These are phyloP conservation scores for Cryptosporidium viatorum DNA, from an alignment of 169 alveolate species.

Conservation along the genomic window DNA sequence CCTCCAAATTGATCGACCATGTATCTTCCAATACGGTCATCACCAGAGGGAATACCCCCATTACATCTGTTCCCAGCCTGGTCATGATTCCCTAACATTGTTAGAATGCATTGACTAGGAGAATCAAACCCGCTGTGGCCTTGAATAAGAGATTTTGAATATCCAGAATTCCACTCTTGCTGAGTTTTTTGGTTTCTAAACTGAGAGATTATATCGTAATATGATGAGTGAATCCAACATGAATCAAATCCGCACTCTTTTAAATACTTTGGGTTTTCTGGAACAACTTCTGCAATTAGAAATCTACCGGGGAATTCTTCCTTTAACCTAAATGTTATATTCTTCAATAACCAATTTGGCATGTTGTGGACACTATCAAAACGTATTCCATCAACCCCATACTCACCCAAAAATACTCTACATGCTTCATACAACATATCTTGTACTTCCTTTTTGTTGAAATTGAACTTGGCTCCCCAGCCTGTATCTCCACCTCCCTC, in stretches of 20 bases:
- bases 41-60: conserved; percentile 54
- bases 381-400: conserved; percentile 79
- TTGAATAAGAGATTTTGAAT: conserved; percentile 43
- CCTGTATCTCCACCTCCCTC: conserved; percentile 81
- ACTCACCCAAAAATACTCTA: conserved; percentile 72
- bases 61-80: conserved; percentile 77
- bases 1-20: conserved; percentile 77
- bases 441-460: conserved; percentile 76
- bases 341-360: conserved; percentile 51
- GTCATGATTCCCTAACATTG: conserved; percentile 80
- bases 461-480: conserved; percentile 80
- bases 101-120: conserved; percentile 75
- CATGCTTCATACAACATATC: conserved; percentile 77
- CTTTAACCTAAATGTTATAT: conserved; percentile 25
- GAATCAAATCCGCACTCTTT: conserved; percentile 76
- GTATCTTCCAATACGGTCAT: conserved; percentile 75
- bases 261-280: conserved; percentile 77
- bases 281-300: conserved; percentile 79
- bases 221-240: conserved; percentile 80
- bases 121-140: conserved; percentile 75
- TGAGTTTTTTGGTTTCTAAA: conserved; percentile 39
- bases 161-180: conserved; percentile 55
- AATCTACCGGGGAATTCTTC: conserved; percentile 48
- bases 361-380: conserved; percentile 79
- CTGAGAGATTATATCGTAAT: conserved; percentile 75